phyloP scores from a whole-genome alignment of 106 monocot species.

The Allium cepa region DNA sequence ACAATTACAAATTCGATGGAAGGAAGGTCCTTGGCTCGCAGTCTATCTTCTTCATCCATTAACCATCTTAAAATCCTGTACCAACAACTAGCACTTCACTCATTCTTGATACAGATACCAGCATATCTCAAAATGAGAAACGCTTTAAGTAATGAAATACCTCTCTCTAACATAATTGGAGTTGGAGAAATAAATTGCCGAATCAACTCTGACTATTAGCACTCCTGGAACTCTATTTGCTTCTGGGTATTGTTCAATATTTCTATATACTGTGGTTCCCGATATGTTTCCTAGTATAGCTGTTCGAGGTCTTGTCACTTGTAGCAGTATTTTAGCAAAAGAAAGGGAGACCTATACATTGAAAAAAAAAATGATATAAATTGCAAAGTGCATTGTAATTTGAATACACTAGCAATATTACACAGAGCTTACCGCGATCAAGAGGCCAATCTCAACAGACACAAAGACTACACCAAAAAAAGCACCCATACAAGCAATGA shows the following conservation, averaged over 20 bases:
- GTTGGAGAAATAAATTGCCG: constrained; percentile 43
- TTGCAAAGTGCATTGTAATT: not conserved
- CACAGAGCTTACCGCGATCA: constrained; percentile 54
- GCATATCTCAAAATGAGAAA: not conserved
- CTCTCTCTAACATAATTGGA: constrained; percentile 46
- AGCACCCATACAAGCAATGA: constrained; percentile 83
- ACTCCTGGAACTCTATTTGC: constrained; percentile 32
- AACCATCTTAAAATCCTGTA: constrained; percentile 56
- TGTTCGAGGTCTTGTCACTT: constrained; percentile 43
- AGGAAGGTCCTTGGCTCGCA: constrained; percentile 16
- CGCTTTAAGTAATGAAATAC: constrained; percentile 1
- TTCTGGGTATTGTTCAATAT: constrained; percentile 45
- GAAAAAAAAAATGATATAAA: not conserved
- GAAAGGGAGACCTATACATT: constrained; percentile 34
- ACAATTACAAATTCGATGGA: constrained; percentile 40
- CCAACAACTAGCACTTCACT: too few species aligned
- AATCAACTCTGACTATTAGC: constrained; percentile 43
- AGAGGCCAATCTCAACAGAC: constrained; percentile 77
- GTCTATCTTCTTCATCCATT: constrained; percentile 41
- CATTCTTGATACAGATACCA: too few species aligned
- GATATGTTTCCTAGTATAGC: constrained; percentile 41
- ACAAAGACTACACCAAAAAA: constrained; percentile 80
- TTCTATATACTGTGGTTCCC: constrained; percentile 30
- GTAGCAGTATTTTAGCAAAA: constrained; percentile 40
- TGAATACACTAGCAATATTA: too few species aligned